Evolutionary conservation across 2,329 filamentous ascomycete genomes (phyloP), one percentile per base, ranked within the genome.

Genomic region (Penicillium occitanis): DNA sequence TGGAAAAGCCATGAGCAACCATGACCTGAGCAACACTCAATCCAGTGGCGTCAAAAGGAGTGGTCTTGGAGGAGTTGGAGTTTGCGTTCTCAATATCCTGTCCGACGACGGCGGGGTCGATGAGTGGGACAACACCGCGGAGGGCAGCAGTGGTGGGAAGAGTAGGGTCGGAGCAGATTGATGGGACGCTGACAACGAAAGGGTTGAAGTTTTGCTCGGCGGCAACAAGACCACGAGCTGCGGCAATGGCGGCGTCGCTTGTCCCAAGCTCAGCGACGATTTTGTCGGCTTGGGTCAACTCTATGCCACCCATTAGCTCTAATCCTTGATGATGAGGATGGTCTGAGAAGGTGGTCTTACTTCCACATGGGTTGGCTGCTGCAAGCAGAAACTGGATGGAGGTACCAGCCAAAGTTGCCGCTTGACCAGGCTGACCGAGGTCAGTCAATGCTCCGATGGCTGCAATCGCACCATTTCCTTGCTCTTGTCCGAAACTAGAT

Each of bases 151-250:
- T 90, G 37, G 81, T 84, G 11, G 89, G 89, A 1, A 91, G 84
- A 30, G 82, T 79, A 1, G 87, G 78, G 69, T 91, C 87, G 44
- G 81, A 84, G 77, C 89, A 91, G 73, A 91, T 85, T 68, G 83
- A 86, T 19, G 86, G 88, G 40, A 87, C 82, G 71, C 79, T 80
- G 68, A 85, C 83, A 65, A 78, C 85, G 70, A 87, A 90, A 61
- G 87, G 87, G 80, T 91, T 91, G 81, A 90, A 90, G 84, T 91
- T 91, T 78, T 90, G 88, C 81, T 90, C 88, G 3, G 88, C 88
- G 30, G 85, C 84, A 14, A 90, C 88, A 44, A 90, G 82, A 17
- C 84, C 84, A 66, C 83, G 83, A 19, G 89, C 89, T 22, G 86
- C 88, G 14, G 83, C 81, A 66, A 91, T 80, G 69, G 88, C 87